Evolutionary conservation across 352 stramenopile genomes (phyloP), one percentile per base, ranked within the genome.

Genomic region (Phytophthora pinifolia): DNA sequence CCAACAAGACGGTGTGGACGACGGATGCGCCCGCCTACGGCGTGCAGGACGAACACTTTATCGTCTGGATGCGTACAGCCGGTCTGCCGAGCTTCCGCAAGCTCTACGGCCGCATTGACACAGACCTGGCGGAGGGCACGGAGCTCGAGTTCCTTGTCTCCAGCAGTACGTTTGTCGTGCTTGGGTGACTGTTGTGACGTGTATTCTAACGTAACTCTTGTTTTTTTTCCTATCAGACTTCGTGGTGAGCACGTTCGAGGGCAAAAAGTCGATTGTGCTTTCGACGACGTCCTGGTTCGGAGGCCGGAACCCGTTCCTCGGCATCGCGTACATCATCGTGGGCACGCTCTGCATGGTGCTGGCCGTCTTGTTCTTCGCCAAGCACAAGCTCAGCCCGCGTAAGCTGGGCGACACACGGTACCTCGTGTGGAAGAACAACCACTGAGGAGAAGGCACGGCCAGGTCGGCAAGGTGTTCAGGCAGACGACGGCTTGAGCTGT

Each of bases 11-110:
- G 18, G 82, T 83, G 41, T 94, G 84, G 84, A 94, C 84, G 14
- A 82, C 69, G 5, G 33, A 42, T 10, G 65, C 79, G 20, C 59
- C 75, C 20, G 70, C 76, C n/a, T 92, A 70, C 50, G 95, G 96
- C 31, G 96, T 99, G 8, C 88, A 96, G 54, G 96, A 99, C 72
- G 97, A 99, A 74, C 97, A 99, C 74, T 99, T 99, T 77, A 98
- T 99, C 38, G 97, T 99, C 14, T 99, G 98, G 98, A 99, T 99
- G 98, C 83, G 96, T 32, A 98, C 93, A 14, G 97, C 98, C 0
- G 96, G 92, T 15, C 77, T 99, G n/a, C 96, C 97, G 6, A 96
- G 83, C 43, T 99, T 99, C 79, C 92, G 98, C 37, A 99, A 99
- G 74, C 85, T 99, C n/a, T 99, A 99, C 71, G 98, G 97, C 31